Conservation (phyloP, 495 filamentous ascomycete species). For the Xanthoparmelia taractica region DNA sequence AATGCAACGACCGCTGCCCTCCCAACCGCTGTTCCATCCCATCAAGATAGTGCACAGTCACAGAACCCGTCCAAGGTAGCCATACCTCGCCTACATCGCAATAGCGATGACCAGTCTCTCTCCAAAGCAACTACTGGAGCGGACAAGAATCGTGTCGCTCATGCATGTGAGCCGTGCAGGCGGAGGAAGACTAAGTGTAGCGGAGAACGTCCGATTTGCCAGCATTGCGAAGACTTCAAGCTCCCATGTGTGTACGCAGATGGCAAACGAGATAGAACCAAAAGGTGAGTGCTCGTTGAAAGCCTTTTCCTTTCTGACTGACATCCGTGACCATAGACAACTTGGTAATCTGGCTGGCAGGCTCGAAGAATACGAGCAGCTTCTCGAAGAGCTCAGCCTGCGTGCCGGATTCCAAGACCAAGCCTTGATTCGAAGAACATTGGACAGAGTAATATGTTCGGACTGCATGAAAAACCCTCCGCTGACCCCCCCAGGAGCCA, state of each 20-base stretch:
- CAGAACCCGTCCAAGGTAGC: constrained; percentile 34
- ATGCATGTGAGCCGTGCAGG: constrained; percentile 66
- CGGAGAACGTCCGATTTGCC: constrained; percentile 50
- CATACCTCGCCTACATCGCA: constrained; percentile 35
- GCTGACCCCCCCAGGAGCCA: constrained; percentile 15
- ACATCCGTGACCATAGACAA: constrained; percentile 28
- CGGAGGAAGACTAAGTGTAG: constrained; percentile 60
- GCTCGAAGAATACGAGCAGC: constrained; percentile 43
- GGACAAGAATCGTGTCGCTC: constrained; percentile 35
- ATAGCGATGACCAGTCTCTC: constrained; percentile 25
- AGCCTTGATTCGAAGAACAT: constrained; percentile 31
- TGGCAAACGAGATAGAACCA: constrained; percentile 51
- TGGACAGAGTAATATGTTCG: constrained; percentile 10
- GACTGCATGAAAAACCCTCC: not conserved
- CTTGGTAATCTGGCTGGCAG: constrained; percentile 40
- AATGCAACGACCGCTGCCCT: not conserved
- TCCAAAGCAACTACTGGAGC: constrained; percentile 11
- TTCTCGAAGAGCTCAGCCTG: constrained; percentile 37
- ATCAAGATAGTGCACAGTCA: not conserved
- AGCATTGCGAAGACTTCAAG: constrained; percentile 49
- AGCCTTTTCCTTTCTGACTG: constrained; percentile 17
- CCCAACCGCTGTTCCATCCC: not conserved
- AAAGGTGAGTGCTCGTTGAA: constrained; percentile 37
- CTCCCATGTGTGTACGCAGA: constrained; percentile 47
- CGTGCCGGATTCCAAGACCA: constrained; percentile 32